Conservation (phyloP, 164 flowering plant species). For the Magnolia officinalis region DNA sequence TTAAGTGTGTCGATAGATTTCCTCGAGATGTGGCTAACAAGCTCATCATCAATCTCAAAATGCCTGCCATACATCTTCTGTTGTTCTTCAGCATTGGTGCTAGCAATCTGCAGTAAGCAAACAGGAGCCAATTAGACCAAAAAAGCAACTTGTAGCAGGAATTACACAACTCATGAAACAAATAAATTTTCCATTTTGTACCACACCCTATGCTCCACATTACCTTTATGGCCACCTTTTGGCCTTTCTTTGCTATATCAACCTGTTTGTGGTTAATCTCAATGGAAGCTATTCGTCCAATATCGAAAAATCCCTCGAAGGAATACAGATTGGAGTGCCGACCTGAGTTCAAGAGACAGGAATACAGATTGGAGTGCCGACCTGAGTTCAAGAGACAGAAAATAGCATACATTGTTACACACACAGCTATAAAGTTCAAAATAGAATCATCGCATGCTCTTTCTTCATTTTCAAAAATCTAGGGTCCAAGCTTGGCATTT, state of each 20-base stretch:
- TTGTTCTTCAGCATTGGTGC: slow-evolving; percentile 71
- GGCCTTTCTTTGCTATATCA: slow-evolving; percentile 87
- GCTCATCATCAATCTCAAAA: slow-evolving; percentile 86
- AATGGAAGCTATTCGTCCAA: slow-evolving; percentile 86
- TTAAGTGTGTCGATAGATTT: slow-evolving; percentile 74
- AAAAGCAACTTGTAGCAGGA: background rate
- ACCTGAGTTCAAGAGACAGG: slow-evolving; percentile 47
- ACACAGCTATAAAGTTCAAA: background rate
- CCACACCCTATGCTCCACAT: background rate
- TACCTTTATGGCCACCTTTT: slow-evolving; percentile 94
- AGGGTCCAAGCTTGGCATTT: background rate
- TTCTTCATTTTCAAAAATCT: background rate
- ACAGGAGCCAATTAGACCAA: background rate
- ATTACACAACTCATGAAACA: background rate
- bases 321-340: slow-evolving; percentile 91
- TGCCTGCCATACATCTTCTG: slow-evolving; percentile 93
- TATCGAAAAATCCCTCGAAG: slow-evolving; percentile 65
- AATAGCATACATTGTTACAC: background rate
- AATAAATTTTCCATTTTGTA: background rate
- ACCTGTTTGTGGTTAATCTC: slow-evolving; percentile 86
- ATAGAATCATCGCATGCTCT: background rate
- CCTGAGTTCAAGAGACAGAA: too few species aligned
- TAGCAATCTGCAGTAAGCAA: slow-evolving; percentile 48
- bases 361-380: too few species aligned
- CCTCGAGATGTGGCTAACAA: slow-evolving; percentile 85